Evolutionary conservation across 2,329 filamentous ascomycete species (phyloP).

Genomic region (Pestalotiopsis sp.): DNA sequence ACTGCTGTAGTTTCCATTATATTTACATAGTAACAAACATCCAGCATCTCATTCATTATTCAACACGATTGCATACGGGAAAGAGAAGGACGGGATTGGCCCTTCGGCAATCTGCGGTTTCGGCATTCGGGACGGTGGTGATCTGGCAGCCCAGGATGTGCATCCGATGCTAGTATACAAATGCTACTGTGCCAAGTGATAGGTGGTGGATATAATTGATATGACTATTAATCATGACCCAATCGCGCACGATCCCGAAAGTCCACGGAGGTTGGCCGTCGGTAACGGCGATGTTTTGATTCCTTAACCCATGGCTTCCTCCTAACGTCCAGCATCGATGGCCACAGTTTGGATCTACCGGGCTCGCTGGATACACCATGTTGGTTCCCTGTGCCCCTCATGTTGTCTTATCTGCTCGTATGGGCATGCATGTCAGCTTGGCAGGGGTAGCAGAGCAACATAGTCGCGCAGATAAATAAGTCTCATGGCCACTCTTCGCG

Average conservation of each 20-base stretch:
- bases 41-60: background rate
- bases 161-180: background rate
- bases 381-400: too few relatives aligned
- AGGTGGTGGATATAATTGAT: background rate
- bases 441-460: too few relatives aligned
- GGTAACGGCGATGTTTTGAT: background rate
- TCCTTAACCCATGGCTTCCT: background rate
- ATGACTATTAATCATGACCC: background rate
- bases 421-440: too few relatives aligned
- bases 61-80: background rate
- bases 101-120: background rate
- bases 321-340: background rate
- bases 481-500: too few relatives aligned
- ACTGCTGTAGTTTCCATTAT: too few relatives aligned
- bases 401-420: too few relatives aligned
- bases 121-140: background rate
- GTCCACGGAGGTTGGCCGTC: background rate
- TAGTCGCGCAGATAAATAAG: too few relatives aligned
- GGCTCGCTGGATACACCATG: background rate
- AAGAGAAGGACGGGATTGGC: background rate
- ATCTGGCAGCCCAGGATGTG: background rate
- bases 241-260: background rate
- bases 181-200: background rate
- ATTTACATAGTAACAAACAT: background rate
- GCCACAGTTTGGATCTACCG: background rate